Conservation (phyloP, 805 yeast species). For the Monosporozyma servazzii region DNA sequence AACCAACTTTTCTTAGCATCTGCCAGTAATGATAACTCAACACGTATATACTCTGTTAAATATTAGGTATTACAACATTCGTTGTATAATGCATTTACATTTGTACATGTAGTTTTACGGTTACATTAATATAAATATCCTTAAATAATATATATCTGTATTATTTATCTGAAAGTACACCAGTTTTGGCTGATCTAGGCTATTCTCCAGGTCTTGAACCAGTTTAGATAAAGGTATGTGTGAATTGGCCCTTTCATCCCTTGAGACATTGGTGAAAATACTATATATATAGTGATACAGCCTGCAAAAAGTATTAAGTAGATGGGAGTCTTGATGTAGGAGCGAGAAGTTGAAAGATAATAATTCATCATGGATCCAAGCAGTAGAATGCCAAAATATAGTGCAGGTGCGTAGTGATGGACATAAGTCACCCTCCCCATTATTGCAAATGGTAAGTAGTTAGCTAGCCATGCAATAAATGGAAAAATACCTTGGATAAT, state of each 20-base stretch:
- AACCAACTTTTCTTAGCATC: slow-evolving; percentile 45
- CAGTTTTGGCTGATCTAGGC: slow-evolving; percentile 9
- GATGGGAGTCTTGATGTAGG: slow-evolving; percentile 24
- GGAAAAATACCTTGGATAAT: slow-evolving; percentile 71
- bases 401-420: slow-evolving; percentile 93
- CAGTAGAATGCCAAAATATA: slow-evolving; percentile 84
- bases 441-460: slow-evolving; percentile 76
- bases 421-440: slow-evolving; percentile 97
- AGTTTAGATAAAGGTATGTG: slow-evolving; percentile 42
- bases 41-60: slow-evolving; percentile 31
- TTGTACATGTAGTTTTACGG: neutral
- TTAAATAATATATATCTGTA: neutral
- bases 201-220: slow-evolving; percentile 51
- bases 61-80: neutral
- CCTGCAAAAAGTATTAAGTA: slow-evolving; percentile 39
- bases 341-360: slow-evolving; percentile 14
- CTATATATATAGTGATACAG: slow-evolving; percentile 48
- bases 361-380: slow-evolving; percentile 30
- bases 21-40: slow-evolving; percentile 52
- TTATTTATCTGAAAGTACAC: neutral
- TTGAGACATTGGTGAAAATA: slow-evolving; percentile 60
- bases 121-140: neutral
- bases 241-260: slow-evolving; percentile 62
- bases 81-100: neutral
- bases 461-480: slow-evolving; percentile 83